A percentile compares a stretch with the other conserved stretches of the same genome.
phyloP scores from a whole-genome alignment of 225 moss, liverwort and hornwort genomes.

The Thuidium tamariscinum region DNA sequence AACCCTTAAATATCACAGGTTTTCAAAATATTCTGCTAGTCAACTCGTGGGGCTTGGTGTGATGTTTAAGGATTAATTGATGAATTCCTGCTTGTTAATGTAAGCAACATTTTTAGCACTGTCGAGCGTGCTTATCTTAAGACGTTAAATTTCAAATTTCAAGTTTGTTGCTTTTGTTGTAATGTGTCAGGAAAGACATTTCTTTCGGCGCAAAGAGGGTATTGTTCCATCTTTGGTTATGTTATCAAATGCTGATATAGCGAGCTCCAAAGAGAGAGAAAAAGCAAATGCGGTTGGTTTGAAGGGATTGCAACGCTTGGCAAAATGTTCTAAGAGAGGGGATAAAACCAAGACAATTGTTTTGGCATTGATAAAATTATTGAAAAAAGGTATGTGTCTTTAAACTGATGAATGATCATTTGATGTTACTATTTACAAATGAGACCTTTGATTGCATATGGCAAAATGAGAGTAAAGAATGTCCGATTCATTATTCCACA shows the following conservation, averaged over 20 bases:
- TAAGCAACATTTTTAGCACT: neutral
- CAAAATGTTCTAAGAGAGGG: neutral
- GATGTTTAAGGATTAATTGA: no score
- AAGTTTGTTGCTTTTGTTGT: no score
- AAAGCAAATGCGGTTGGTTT: neutral
- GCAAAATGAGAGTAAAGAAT: neutral
- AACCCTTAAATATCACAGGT: neutral
- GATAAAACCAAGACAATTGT: constrained; percentile 1
- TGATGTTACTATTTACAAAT: neutral
- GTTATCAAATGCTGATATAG: neutral
- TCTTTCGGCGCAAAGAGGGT: neutral
- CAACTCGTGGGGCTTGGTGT: neutral
- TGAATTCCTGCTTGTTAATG: neutral
- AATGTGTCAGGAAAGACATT: constrained; percentile 9
- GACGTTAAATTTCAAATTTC: neutral
- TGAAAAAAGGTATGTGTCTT: constrained; percentile 4
- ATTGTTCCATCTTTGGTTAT: constrained; percentile 16
- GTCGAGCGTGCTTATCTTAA: neutral
- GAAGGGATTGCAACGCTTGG: constrained; percentile 20
- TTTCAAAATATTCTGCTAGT: no score
- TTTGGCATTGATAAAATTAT: constrained; percentile 4
- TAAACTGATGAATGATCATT: neutral
- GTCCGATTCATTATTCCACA: neutral
- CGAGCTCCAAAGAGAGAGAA: neutral
- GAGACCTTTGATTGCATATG: neutral